These are phyloP conservation scores for Wickerhamomyces xylosicus DNA, from an alignment of 805 yeast species.

Conservation along the genomic window DNA sequence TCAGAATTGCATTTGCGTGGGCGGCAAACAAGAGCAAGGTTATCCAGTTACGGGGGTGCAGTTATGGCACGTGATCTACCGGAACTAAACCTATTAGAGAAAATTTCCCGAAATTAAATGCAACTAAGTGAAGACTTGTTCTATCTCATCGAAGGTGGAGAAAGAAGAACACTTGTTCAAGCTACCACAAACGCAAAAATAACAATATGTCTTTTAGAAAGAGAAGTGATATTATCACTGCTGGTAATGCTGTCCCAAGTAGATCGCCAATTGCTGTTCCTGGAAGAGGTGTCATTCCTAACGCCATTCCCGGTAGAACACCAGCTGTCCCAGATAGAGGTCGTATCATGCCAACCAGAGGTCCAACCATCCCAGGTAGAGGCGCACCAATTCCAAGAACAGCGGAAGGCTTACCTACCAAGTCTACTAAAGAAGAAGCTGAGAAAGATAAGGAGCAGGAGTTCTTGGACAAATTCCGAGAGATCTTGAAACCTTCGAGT, in stretches of 20 bases:
- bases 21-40: too few species aligned
- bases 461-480: constrained; percentile 27
- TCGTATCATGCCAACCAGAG: background rate
- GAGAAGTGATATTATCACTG: constrained; percentile 38
- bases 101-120: too few species aligned
- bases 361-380: constrained; percentile 9
- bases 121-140: background rate
- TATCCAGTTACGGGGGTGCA: too few species aligned
- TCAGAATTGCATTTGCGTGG: too few species aligned
- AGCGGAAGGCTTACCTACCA: background rate
- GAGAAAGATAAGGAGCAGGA: constrained; percentile 9
- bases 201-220: constrained; percentile 45
- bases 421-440: constrained; percentile 2
- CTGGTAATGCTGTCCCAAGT: constrained; percentile 6
- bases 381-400: constrained; percentile 3
- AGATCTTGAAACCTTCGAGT: constrained; percentile 56
- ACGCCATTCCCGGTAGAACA: background rate
- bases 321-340: background rate
- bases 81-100: too few species aligned
- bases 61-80: too few species aligned
- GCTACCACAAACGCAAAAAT: too few species aligned
- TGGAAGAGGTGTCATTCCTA: constrained; percentile 7
- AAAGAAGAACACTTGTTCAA: too few species aligned
- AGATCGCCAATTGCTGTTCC: constrained; percentile 13
- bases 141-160: background rate